Evolutionary conservation across 129 eudicot genomes (phyloP).

Genomic region (Arctium lappa): DNA sequence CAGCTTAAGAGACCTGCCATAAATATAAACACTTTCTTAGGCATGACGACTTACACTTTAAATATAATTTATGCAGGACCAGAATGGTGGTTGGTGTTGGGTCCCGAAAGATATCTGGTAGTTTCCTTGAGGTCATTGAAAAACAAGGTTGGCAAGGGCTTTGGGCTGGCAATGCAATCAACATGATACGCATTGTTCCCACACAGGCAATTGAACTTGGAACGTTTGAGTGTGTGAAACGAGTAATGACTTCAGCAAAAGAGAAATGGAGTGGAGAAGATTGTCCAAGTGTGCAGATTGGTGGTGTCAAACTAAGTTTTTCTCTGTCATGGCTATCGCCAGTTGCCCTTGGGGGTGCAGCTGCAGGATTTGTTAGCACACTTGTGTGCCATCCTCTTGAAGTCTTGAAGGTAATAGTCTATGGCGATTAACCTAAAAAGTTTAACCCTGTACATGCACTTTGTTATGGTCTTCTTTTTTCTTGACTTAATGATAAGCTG

Average conservation of each 20-base stretch:
- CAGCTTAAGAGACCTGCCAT: background rate
- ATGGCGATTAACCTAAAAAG: background rate
- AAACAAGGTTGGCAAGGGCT: constrained; percentile 97
- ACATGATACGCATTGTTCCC: constrained; percentile 94
- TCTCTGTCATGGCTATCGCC: constrained; percentile 90
- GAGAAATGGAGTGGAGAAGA: constrained; percentile 62
- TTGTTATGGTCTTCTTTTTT: background rate
- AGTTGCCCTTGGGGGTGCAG: constrained; percentile 91
- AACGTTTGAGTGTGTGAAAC: constrained; percentile 89
- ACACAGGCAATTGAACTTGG: constrained; percentile 96
- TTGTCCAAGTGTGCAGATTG: constrained; percentile 62
- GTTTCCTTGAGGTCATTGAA: constrained; percentile 73
- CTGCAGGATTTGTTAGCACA: constrained; percentile 89
- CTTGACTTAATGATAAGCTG: background rate
- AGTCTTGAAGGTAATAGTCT: constrained; percentile 71
- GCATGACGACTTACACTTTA: background rate
- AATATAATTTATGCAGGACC: constrained; percentile 57
- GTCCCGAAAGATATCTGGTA: constrained; percentile 67
- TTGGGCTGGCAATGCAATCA: constrained; percentile 96
- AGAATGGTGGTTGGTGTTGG: constrained; percentile 98
- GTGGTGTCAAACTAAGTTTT: constrained; percentile 51
- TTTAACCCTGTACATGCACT: background rate
- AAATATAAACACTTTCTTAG: background rate
- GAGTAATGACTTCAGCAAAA: constrained; percentile 72
- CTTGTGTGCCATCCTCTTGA: constrained; percentile 97